These are phyloP conservation scores for Ascochyta rabiei DNA, from an alignment of 2,329 filamentous ascomycete genomes.

Conservation along the genomic window DNA sequence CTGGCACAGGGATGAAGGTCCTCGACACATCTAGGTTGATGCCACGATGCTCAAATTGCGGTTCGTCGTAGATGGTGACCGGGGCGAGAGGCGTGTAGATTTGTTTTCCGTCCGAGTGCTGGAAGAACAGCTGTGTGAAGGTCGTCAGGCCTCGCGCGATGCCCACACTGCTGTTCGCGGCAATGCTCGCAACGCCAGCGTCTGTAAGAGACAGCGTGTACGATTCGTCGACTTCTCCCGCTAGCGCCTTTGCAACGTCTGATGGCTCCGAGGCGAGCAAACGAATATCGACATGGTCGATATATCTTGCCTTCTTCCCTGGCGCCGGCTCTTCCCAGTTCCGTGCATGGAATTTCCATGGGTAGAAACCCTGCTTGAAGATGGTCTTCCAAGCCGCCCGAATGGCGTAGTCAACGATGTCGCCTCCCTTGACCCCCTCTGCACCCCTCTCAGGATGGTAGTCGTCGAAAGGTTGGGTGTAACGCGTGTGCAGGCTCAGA, in stretches of 20 bases:
- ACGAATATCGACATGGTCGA: slow-evolving; percentile 67
- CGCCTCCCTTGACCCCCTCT: slow-evolving; percentile 53
- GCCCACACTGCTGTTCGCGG: slow-evolving; percentile 70
- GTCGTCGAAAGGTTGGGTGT: slow-evolving; percentile 13
- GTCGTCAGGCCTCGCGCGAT: slow-evolving; percentile 75
- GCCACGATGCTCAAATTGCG: slow-evolving; percentile 77
- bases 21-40: slow-evolving; percentile 79
- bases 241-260: slow-evolving; percentile 64
- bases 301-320: slow-evolving; percentile 51
- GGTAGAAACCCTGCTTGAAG: slow-evolving; percentile 72
- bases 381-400: slow-evolving; percentile 66
- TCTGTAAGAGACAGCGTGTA: slow-evolving; percentile 69
- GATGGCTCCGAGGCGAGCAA: slow-evolving; percentile 63
- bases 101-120: slow-evolving; percentile 62
- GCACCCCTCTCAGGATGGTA: background rate
- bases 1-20: slow-evolving; percentile 69
- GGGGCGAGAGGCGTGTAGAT: slow-evolving; percentile 75
- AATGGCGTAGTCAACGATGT: slow-evolving; percentile 56
- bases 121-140: slow-evolving; percentile 80
- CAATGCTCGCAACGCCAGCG: slow-evolving; percentile 66
- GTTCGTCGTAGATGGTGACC: slow-evolving; percentile 72
- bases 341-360: slow-evolving; percentile 76
- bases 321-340: slow-evolving; percentile 67
- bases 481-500: slow-evolving; percentile 20
- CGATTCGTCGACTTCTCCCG: slow-evolving; percentile 73